These are phyloP conservation scores for Sungouiella thailandica DNA, from an alignment of 805 yeast genomes.

Conservation along the genomic window DNA sequence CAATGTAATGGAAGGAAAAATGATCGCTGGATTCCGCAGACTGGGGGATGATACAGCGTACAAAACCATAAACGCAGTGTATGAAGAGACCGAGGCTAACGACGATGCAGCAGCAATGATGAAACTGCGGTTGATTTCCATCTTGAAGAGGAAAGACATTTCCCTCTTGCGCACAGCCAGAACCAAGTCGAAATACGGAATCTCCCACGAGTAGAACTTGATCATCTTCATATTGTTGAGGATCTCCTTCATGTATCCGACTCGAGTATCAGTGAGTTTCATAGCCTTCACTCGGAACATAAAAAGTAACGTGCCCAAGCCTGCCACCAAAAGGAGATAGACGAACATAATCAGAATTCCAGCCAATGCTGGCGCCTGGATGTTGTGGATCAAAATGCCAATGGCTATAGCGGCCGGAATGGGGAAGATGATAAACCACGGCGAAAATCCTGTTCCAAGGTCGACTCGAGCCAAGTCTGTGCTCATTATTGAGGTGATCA, in stretches of 20 bases:
- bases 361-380: constrained; percentile 5
- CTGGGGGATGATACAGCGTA: constrained; percentile 3
- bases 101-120: constrained; percentile 5
- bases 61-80: constrained; percentile 6
- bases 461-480: constrained; percentile 7
- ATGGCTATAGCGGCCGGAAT: constrained; percentile 6
- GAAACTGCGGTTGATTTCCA: constrained; percentile 4
- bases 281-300: constrained; percentile 2
- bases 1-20: constrained; percentile 8
- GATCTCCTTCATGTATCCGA: constrained; percentile 5
- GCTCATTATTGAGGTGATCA: constrained; percentile 7
- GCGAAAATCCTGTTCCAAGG: constrained; percentile 4
- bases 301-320: constrained; percentile 5
- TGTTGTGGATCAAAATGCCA: constrained; percentile 6
- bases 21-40: constrained; percentile 4
- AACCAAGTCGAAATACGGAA: constrained; percentile 4
- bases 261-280: constrained; percentile 6
- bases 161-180: constrained; percentile 1
- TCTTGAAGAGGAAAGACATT: constrained; percentile 4
- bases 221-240: constrained; percentile 7
- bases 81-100: constrained; percentile 2
- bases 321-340: constrained; percentile 1
- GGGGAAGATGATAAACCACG: constrained; percentile 1
- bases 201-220: constrained; percentile 10
- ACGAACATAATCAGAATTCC: constrained; percentile 6